Conservation (phyloP, 1,139 yeast species). For the Saccharomycopsis hybrid region DNA sequence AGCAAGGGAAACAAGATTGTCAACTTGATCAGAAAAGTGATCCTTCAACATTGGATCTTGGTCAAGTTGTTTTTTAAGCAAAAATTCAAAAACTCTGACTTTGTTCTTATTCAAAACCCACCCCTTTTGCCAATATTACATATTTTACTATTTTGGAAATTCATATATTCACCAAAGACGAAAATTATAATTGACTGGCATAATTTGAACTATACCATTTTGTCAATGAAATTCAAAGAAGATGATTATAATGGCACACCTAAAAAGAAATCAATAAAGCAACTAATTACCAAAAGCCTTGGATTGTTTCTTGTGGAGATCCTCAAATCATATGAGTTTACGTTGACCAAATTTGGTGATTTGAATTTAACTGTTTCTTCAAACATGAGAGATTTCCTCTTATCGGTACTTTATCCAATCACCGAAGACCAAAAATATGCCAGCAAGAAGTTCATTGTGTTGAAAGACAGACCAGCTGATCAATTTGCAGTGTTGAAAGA, state of each 20-base stretch:
- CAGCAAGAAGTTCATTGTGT: conserved; percentile 36
- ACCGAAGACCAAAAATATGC: conserved; percentile 24
- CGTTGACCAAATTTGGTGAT: conserved; percentile 28
- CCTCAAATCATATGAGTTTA: conserved; percentile 50
- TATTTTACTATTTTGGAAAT: conserved; percentile 50
- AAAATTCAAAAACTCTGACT: conserved; percentile 57
- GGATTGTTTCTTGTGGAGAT: conserved; percentile 41
- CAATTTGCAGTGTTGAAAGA: conserved; percentile 39
- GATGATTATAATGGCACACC: conserved; percentile 25
- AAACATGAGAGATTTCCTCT: conserved; percentile 59
- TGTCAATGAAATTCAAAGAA: conserved; percentile 50
- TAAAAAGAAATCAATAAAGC: conserved; percentile 5
- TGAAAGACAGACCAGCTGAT: conserved; percentile 72
- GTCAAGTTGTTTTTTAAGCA: conserved; percentile 37
- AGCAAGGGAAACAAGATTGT: conserved; percentile 2
- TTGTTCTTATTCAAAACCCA: conserved; percentile 82
- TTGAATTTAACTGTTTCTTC: conserved; percentile 34
- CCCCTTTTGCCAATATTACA: conserved; percentile 83
- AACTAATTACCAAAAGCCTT: neutral
- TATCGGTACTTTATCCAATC: conserved; percentile 37
- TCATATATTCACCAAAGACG: conserved; percentile 50
- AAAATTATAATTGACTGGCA: conserved; percentile 90
- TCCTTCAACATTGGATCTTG: conserved; percentile 46
- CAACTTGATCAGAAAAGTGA: conserved; percentile 41
- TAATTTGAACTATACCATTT: conserved; percentile 80